Conservation (phyloP, 73 alveolate species). For the Breviolum minutum region DNA sequence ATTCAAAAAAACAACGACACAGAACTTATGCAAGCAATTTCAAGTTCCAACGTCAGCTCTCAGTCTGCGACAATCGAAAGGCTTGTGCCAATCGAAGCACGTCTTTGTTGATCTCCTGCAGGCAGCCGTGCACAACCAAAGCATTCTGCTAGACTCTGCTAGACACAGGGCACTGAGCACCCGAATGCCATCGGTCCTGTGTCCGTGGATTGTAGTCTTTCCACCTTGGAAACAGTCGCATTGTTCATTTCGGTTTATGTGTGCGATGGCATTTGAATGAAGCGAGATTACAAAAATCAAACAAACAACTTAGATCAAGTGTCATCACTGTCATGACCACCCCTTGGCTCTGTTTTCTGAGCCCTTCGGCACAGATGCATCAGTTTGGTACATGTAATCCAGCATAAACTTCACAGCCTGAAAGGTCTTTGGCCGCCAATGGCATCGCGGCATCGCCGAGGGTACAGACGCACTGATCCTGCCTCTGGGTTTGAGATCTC, state of each 20-base stretch:
- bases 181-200: not conserved
- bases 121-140: not conserved
- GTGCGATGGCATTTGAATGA: too few species aligned
- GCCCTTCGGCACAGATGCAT: conserved; percentile 27
- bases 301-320: too few species aligned
- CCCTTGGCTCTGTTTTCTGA: not conserved
- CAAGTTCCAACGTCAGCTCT: not conserved
- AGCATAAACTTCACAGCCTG: conserved; percentile 90
- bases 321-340: not conserved
- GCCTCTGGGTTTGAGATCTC: conserved; percentile 88
- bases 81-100: conserved; percentile 74
- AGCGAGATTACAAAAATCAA: too few species aligned
- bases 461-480: not conserved
- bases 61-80: conserved; percentile 44
- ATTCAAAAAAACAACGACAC: too few species aligned
- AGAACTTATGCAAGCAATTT: not conserved
- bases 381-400: conserved; percentile 85
- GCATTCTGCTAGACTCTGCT: not conserved
- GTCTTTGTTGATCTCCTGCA: conserved; percentile 78
- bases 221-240: conserved; percentile 6
- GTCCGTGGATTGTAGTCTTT: conserved; percentile 80
- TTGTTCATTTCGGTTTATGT: not conserved
- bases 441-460: too few species aligned
- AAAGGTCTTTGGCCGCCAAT: not conserved
- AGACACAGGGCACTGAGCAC: not conserved